Base-by-base conservation (phyloP, 331 rosid genomes). In the Rhamnella rubrinervis region DNA sequence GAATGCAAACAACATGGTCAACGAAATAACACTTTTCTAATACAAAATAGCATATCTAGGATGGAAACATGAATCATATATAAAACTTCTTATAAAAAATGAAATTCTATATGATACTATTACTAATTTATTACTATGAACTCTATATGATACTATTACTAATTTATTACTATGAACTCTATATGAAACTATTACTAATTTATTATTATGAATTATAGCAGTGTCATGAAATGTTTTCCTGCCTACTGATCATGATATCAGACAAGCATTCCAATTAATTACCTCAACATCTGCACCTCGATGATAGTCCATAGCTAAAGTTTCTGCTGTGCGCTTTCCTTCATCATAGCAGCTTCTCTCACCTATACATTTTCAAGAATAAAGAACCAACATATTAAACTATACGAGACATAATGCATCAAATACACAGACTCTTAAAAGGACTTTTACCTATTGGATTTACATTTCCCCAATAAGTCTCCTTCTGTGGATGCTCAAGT, bases 271-370 rank as follows among this genome's bases (percentile, higher is more conserved):
- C 44, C 16, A 15, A 67, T 26, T 41, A 28, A 35, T 68, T 77
- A 95, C 99, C 96, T 95, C 99, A 60, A 95, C 99, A 28, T 77
- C 99, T 19, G 92, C 99, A 59, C 97, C 99, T 46, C 99, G 89
- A 79, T 95, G 97, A 76, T 95, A 95, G 80, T 95, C 99, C 99
- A 95, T 95, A 5, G 99, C 26, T 46, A 95, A 76, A 8, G 99
- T 95, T 73, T 95, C 99, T 0, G 97, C 99, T 0, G 99, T 95
- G 56, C 99, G 84, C 89, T 95, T 95, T 59, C 99, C 99, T 86
- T 95, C 99, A 68, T 95, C 97, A 18, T 95, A 95, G 78, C 99
- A 95, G 71, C 99, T 95, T 80, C 99, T 83, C 85, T 91, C 99
- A 66, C 99, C 99, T 95, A 44, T 59, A 16, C 71, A 70, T 31